Base-by-base conservation (phyloP, 345 rosid genomes). In the Boechera divaricarpa region DNA sequence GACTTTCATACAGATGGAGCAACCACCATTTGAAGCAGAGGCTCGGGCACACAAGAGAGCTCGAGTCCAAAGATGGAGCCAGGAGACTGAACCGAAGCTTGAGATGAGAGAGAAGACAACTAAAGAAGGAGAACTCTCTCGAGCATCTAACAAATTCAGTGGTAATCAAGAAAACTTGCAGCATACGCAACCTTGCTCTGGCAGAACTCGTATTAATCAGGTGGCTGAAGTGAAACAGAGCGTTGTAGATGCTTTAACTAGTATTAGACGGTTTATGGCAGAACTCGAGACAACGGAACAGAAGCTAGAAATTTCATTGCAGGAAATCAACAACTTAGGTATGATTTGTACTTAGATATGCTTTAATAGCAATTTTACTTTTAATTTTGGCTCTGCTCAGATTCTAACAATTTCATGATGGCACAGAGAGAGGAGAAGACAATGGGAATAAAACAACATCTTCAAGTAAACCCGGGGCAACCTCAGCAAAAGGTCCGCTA, bases 401-500 rank as follows among this genome's bases (percentile, higher is more conserved):
- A 4, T 74, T 9, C 21, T 24, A 9, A 74, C 12, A 24, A 10
- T 44, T 62, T 28, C 18, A 33, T 44, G 63, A 4, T 74, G 38
- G 21, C 9, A 8, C 47, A 74, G 57, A 33, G 38, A 55, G 45
- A 42, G 57, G 47, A 54, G 13, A 55, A 45, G 29, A 45, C 48
- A 21, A 10, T 32, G 38, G 28, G 44, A 32, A 54, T 32, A 15
- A 74, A 64, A 32, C 15, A 29, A 53, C 61, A 36, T 31, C 70
- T 28, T 41, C 59, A 48, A 79, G 79, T 80, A 95, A 87, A 83
- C 76, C 79, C 2, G 93, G 77, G 42, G 90, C 66, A 3, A 86
- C 89, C 74, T 86, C 94, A 15, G 97, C 90, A 36, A 95, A 88
- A 86, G 93, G 88, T 71, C 70, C 82, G 10, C 79, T 85, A 68